These are phyloP conservation scores for Sambucus nigra DNA, from an alignment of 129 eudicot genomes.

Conservation along the genomic window DNA sequence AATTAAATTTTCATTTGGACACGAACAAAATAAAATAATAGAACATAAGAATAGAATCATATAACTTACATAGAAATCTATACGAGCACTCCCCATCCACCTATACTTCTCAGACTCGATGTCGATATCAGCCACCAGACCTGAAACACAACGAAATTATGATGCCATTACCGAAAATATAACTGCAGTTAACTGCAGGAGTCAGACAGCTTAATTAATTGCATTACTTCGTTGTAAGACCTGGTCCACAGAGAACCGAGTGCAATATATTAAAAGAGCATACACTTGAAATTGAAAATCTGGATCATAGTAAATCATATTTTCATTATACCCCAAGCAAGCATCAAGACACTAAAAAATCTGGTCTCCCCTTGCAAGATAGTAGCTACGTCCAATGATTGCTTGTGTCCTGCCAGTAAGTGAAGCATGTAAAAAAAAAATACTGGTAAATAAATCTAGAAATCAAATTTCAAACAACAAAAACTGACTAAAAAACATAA, in stretches of 20 bases:
- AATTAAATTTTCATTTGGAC: neutral
- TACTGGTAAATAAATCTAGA: neutral
- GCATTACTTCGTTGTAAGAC: neutral
- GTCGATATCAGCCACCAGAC: slow-evolving; percentile 85
- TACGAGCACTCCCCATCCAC: slow-evolving; percentile 91
- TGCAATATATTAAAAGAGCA: neutral
- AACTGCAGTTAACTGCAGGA: neutral
- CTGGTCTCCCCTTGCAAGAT: slow-evolving; percentile 63
- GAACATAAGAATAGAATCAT: neutral
- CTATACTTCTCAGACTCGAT: slow-evolving; percentile 92
- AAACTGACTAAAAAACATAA: neutral
- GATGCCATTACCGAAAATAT: neutral
- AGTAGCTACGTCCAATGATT: slow-evolving; percentile 75
- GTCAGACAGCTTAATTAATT: neutral
- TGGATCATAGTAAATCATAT: neutral
- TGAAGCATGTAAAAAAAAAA: slow-evolving; percentile 4
- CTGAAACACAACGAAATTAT: slow-evolving; percentile 24
- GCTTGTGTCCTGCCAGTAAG: slow-evolving; percentile 61
- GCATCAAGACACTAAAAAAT: slow-evolving; percentile 77
- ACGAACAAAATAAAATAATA: neutral
- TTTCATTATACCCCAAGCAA: slow-evolving; percentile 81
- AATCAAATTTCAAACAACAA: neutral
- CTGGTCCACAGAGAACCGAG: neutral
- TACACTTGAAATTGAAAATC: slow-evolving; percentile 4
- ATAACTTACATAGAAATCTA: slow-evolving; percentile 65